Conservation (phyloP, 2,329 filamentous ascomycete genomes). For the Penicillium griseofulvum region DNA sequence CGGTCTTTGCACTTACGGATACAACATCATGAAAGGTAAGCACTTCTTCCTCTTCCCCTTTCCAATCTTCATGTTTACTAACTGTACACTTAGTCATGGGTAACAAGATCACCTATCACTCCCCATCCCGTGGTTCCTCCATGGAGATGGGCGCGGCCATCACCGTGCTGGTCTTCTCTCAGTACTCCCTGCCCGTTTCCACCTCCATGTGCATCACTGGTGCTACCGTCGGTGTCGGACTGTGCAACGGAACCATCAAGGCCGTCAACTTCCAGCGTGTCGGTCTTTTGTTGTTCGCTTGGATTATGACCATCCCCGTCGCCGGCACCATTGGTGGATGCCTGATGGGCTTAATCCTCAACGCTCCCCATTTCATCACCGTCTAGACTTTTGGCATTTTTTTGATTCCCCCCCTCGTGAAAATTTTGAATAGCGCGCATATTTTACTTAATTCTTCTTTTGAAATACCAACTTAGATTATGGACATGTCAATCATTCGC, state of each 20-base stretch:
- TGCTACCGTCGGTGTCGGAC: conserved; percentile 72
- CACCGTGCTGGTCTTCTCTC: conserved; percentile 72
- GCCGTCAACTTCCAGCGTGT: conserved; percentile 76
- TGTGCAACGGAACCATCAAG: conserved; percentile 70
- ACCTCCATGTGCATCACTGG: conserved; percentile 79
- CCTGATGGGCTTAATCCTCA: conserved; percentile 55
- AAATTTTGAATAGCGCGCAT: background rate
- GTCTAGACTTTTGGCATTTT: background rate
- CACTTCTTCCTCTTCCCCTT: background rate
- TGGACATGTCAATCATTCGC: background rate
- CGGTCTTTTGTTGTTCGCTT: conserved; percentile 63
- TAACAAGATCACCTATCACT: conserved; percentile 74
- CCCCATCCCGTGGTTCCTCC: conserved; percentile 58
- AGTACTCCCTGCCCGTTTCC: conserved; percentile 71
- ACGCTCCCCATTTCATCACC: conserved; percentile 56
- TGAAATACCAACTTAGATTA: background rate
- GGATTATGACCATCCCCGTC: conserved; percentile 65
- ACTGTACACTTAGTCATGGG: conserved; percentile 63
- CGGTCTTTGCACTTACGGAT: conserved; percentile 72
- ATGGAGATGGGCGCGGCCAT: conserved; percentile 81
- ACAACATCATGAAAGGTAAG: conserved; percentile 79
- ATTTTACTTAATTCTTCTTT: conserved; percentile 1
- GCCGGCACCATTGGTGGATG: conserved; percentile 57
- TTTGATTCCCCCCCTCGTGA: background rate
- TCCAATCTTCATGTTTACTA: conserved; percentile 8